phyloP scores from a whole-genome alignment of 2,329 filamentous ascomycete genomes.

The Colletotrichum sp. region DNA sequence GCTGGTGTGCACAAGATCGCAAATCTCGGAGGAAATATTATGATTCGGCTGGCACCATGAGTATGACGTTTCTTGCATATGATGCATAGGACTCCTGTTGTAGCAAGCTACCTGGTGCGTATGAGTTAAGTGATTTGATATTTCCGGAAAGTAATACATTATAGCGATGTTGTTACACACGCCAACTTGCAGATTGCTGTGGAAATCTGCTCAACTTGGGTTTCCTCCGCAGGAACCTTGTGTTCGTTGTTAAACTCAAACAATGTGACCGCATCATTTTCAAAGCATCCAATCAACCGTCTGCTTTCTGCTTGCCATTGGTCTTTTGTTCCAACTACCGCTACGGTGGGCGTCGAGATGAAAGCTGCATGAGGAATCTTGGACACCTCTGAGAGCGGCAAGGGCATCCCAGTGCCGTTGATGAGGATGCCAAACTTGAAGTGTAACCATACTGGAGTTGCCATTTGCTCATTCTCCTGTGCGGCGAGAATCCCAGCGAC shows the following conservation, averaged over 20 bases:
- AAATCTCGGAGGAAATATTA: background rate
- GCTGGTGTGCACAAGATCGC: background rate
- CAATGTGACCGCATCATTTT: background rate
- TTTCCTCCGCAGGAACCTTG: background rate
- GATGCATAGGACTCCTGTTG: background rate
- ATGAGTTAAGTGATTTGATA: background rate
- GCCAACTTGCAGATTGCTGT: background rate
- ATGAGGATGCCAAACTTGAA: background rate
- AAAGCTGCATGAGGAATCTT: background rate
- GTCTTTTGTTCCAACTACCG: background rate
- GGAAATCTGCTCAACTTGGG: background rate
- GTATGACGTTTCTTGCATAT: background rate
- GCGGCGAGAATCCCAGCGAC: background rate
- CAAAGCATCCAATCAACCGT: background rate
- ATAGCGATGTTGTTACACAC: background rate
- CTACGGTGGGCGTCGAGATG: background rate
- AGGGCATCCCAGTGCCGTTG: background rate
- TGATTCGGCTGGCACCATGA: background rate
- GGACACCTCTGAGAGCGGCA: background rate
- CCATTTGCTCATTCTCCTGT: background rate
- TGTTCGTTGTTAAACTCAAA: conserved; percentile 1
- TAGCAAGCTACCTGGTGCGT: too few species aligned
- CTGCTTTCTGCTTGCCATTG: background rate
- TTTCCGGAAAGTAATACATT: background rate
- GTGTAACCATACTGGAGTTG: background rate